Conservation (phyloP, 2,329 filamentous ascomycete genomes). For the Periconia sp. region DNA sequence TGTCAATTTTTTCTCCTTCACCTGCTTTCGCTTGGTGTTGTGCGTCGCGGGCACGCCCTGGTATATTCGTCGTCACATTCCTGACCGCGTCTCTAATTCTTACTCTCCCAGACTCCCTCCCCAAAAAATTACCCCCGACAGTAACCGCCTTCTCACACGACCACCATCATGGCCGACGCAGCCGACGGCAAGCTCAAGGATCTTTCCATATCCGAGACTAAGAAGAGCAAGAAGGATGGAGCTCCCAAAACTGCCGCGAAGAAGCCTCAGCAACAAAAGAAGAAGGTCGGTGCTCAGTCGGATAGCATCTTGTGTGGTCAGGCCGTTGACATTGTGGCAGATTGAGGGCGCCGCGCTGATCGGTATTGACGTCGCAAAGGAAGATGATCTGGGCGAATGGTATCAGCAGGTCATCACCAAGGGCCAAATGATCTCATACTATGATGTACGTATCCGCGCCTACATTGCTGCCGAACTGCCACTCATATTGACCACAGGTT, state of each 20-base stretch:
- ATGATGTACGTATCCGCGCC: conserved; percentile 75
- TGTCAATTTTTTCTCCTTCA: background rate
- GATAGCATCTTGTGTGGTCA: background rate
- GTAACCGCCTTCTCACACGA: conserved; percentile 2
- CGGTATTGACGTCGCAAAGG: conserved; percentile 83
- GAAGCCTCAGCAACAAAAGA: conserved; percentile 54
- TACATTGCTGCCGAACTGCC: background rate
- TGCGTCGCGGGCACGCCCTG: background rate
- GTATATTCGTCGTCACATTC: background rate
- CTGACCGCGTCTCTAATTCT: background rate
- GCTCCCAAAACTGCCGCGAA: conserved; percentile 33
- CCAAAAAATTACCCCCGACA: background rate
- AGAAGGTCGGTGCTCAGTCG: conserved; percentile 38
- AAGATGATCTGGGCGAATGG: conserved; percentile 88
- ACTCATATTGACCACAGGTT: conserved; percentile 18
- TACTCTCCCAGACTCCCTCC: background rate
- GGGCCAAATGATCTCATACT: conserved; percentile 97
- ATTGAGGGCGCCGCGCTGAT: conserved; percentile 68
- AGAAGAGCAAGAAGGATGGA: conserved; percentile 42
- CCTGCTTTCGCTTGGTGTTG: background rate
- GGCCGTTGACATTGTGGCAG: conserved; percentile 34
- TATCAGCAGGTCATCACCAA: conserved; percentile 98
- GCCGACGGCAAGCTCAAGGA: conserved; percentile 51
- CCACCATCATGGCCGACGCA: conserved; percentile 35
- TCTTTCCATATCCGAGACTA: conserved; percentile 43